Conservation (phyloP, 1,284 basidiomycete genomes). For the Pseudozyma pruni region DNA sequence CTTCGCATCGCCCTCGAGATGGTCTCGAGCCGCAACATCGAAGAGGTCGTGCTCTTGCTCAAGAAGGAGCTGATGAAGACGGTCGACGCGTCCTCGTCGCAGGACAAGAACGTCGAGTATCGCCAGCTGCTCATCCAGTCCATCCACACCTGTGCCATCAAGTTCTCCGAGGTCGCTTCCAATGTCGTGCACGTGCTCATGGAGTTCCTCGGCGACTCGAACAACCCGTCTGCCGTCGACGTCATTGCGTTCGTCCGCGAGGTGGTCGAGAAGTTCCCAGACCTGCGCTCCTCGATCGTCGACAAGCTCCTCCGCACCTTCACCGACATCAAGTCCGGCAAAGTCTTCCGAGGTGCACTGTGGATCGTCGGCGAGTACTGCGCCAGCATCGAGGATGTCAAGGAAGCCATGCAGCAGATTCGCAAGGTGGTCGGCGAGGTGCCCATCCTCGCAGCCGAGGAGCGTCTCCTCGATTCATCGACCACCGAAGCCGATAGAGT, state of each 20-base stretch:
- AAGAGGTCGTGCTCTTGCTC: constrained; percentile 93
- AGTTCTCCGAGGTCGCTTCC: constrained; percentile 96
- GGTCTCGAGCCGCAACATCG: constrained; percentile 95
- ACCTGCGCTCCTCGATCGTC: constrained; percentile 83
- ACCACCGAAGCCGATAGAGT: constrained; percentile 47
- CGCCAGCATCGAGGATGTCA: constrained; percentile 56
- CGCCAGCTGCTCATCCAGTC: constrained; percentile 96
- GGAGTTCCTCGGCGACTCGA: constrained; percentile 97
- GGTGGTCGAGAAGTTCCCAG: constrained; percentile 97
- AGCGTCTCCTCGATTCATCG: constrained; percentile 67
- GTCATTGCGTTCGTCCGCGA: constrained; percentile 96
- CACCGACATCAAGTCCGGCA: constrained; percentile 91
- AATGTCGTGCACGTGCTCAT: constrained; percentile 96
- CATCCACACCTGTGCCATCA: constrained; percentile 95
- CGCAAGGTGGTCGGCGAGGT: constrained; percentile 92
- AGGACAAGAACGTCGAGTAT: constrained; percentile 77
- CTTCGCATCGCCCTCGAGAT: constrained; percentile 90
- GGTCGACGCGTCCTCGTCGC: constrained; percentile 72
- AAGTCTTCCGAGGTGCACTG: constrained; percentile 94
- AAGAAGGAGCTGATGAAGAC: constrained; percentile 98
- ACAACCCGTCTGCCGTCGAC: constrained; percentile 92
- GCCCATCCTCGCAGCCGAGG: constrained; percentile 82
- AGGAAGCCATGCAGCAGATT: constrained; percentile 78
- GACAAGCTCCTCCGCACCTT: constrained; percentile 87
- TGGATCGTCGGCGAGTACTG: constrained; percentile 98